Percentiles rank a stretch among this genome's conserved stretches.
Evolutionary conservation across 1,284 basidiomycete species (phyloP).

Genomic region (Prillingera fragicola): DNA sequence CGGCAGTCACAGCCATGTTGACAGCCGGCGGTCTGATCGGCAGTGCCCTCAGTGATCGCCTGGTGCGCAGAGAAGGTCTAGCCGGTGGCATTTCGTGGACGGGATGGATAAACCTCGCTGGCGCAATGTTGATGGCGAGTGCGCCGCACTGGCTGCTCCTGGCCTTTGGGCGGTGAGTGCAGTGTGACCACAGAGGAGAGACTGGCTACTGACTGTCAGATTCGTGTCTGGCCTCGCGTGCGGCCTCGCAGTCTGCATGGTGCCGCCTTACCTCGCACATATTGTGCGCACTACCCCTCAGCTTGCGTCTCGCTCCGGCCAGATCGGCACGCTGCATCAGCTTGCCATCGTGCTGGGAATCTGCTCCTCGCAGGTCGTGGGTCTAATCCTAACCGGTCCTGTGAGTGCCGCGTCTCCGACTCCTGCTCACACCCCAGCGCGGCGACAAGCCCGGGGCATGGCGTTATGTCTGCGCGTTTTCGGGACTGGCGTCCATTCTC

Average conservation of each 20-base stretch:
- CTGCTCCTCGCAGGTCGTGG: conserved; percentile 62
- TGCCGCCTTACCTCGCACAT: conserved; percentile 76
- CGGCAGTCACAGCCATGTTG: conserved; percentile 73
- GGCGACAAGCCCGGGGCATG: conserved; percentile 52
- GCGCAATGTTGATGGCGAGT: conserved; percentile 61
- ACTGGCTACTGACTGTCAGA: conserved; percentile 54
- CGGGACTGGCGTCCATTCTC: conserved; percentile 55
- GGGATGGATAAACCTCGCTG: conserved; percentile 57
- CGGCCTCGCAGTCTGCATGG: conserved; percentile 78
- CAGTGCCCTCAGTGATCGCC: conserved; percentile 61
- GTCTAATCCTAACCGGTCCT: conserved; percentile 38
- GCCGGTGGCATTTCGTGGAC: conserved; percentile 50
- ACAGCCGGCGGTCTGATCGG: conserved; percentile 82
- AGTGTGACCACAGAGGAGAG: too few species aligned
- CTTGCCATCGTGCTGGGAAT: conserved; percentile 78
- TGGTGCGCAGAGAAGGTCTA: conserved; percentile 63
- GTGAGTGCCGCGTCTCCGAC: conserved; percentile 54
- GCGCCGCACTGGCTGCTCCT: conserved; percentile 58
- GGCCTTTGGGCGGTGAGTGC: conserved; percentile 21
- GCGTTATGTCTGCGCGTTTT: conserved; percentile 67
- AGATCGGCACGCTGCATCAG: conserved; percentile 75
- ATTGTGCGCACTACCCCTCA: conserved; percentile 58
- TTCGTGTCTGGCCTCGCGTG: conserved; percentile 72
- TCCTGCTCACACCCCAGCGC: conserved; percentile 17
- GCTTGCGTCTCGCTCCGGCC: conserved; percentile 23